Evolutionary conservation across 2,329 filamentous ascomycete species (phyloP).

Genomic region (Rhynchosporium secalis): DNA sequence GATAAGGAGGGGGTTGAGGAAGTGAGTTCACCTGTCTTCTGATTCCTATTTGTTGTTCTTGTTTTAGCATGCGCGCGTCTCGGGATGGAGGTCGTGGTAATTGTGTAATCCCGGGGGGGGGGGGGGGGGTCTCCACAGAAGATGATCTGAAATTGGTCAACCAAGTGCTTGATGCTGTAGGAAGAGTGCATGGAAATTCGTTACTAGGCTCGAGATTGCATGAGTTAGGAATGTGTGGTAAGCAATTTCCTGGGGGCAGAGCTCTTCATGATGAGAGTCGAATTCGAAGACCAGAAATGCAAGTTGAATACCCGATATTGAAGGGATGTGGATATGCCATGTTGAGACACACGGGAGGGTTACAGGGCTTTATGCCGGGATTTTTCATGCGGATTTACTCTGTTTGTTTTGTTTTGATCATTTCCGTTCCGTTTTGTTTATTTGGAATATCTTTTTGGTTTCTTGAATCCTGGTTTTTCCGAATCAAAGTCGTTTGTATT

Average conservation of each 20-base stretch:
- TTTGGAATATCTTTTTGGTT: neutral
- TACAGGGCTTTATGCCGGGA: neutral
- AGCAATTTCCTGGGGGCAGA: no score
- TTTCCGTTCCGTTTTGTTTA: neutral
- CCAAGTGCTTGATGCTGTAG: neutral
- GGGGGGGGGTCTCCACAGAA: neutral
- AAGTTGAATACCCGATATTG: slow-evolving; percentile 1
- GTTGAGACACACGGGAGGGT: neutral
- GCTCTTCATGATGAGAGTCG: no score
- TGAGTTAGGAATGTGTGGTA: neutral
- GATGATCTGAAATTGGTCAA: neutral
- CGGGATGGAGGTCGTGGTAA: neutral
- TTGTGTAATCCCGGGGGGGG: neutral
- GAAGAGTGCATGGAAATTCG: no score
- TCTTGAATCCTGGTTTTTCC: neutral
- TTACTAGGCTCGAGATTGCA: neutral
- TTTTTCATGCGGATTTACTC: neutral
- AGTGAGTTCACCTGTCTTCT: slow-evolving; percentile 28
- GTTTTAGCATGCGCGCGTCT: neutral
- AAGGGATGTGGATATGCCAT: neutral
- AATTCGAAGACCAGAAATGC: no score
- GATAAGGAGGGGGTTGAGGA: slow-evolving; percentile 29
- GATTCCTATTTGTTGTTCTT: slow-evolving; percentile 6
- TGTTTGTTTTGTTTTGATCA: neutral
- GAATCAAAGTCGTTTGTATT: neutral